These are phyloP conservation scores for Blastomyces parvus DNA, from an alignment of 2,329 filamentous ascomycete genomes.

Conservation along the genomic window DNA sequence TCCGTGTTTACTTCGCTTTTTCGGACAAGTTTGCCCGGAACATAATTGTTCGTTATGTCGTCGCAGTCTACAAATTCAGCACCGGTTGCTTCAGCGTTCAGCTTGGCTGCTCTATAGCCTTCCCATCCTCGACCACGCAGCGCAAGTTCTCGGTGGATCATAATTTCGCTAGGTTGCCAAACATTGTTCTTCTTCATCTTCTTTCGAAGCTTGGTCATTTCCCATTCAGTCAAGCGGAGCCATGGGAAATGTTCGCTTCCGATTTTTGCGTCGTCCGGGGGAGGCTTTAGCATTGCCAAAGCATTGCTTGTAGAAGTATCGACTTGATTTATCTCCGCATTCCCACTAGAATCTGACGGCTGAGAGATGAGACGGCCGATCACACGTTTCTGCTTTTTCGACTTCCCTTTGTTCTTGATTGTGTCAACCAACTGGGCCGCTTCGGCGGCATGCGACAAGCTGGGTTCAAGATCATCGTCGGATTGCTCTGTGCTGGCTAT, in stretches of 20 bases:
- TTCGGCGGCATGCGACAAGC: conserved; percentile 17
- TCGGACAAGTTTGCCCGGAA: conserved; percentile 32
- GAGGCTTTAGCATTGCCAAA: conserved; percentile 48
- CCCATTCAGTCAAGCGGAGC: conserved; percentile 56
- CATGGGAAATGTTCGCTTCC: conserved; percentile 55
- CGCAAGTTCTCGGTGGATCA: conserved; percentile 56
- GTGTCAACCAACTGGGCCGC: conserved; percentile 8
- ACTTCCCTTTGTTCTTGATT: conserved; percentile 17
- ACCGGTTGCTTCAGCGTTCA: conserved; percentile 43
- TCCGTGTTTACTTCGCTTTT: conserved; percentile 32
- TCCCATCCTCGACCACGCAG: conserved; percentile 47
- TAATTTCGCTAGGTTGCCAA: conserved; percentile 58
- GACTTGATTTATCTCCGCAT: conserved; percentile 33
- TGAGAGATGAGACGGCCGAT: conserved; percentile 19
- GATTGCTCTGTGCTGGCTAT: conserved; percentile 41
- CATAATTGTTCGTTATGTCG: conserved; percentile 31
- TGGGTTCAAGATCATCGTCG: conserved; percentile 31
- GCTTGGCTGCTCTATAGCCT: conserved; percentile 42
- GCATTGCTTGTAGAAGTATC: conserved; percentile 55
- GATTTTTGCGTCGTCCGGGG: conserved; percentile 49
- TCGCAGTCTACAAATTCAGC: conserved; percentile 51
- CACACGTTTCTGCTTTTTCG: conserved; percentile 37
- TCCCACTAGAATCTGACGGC: conserved; percentile 5
- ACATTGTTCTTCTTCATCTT: conserved; percentile 63
- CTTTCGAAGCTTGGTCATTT: conserved; percentile 57